Evolutionary conservation across 2,329 filamentous ascomycete species (phyloP), one percentile per base, ranked within the genome.

Genomic region (Diaporthe sp.): DNA sequence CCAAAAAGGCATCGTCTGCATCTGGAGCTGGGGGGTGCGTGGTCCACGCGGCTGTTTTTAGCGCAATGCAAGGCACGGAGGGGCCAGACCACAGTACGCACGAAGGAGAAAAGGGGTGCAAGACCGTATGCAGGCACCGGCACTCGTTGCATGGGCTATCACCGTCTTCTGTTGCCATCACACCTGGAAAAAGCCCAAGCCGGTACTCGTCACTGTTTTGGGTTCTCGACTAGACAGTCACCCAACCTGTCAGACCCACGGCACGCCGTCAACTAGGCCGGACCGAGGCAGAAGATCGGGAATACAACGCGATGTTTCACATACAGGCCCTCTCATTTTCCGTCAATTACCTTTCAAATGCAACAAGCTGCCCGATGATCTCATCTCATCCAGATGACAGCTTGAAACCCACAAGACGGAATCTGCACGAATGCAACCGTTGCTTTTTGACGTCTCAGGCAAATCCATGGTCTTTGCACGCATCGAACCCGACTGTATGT

Each of bases 31-130:
- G 38, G 40, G 38, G 22, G 38, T 12, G 38, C 40, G 28, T n/a
- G 64, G 64, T 54, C 64, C 64, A 68, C 64, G 64, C 64, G 64
- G 64, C 64, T 68, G 64, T 68, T 68, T 68, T 68, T 68, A 68
- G 64, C 64, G 47, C 64, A 68, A 68, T 54, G 64, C 64, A 68
- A 68, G 64, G 45, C 47, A 68, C 64, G 1, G 9, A 68, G 64
- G 22, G 19, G 17, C 42, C 45, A 67, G 40, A 17, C 60, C 60
- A n/a, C 40, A 15, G 19, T 40, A 45, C 42, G 15, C n/a, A 15
- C 22, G 5, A 38, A 2, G 22, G 22, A 40, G 33, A 38, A 38
- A 52, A 54, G 30, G 45, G 30, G 33, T 28, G n/a, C 15, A 47
- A 47, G 28, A 17, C 64, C 47, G 30, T 28, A 68, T 54, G 47